Evolutionary conservation across 2,329 filamentous ascomycete species (phyloP).

Genomic region (Biscogniauxia marginata): DNA sequence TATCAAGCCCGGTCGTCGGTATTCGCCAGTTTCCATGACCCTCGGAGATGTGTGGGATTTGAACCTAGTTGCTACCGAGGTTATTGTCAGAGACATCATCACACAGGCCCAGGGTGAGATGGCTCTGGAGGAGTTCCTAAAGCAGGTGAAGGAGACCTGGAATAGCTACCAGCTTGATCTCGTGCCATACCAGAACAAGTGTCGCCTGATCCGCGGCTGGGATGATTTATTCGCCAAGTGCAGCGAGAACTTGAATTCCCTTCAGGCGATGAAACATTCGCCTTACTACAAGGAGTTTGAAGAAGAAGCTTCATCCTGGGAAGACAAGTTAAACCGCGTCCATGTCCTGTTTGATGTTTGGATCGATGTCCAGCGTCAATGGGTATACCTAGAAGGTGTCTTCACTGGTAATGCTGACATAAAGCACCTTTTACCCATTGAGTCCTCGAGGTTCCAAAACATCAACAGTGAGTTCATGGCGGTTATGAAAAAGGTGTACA

Average conservation of each 20-base stretch:
- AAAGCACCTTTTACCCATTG: conserved; percentile 93
- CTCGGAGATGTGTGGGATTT: conserved; percentile 99
- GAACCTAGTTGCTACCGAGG: conserved; percentile 82
- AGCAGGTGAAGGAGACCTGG: conserved; percentile 95
- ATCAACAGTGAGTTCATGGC: conserved; percentile 98
- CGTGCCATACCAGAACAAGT: conserved; percentile 97
- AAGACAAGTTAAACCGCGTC: conserved; percentile 95
- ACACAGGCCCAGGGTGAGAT: conserved; percentile 96
- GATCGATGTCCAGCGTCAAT: conserved; percentile 99
- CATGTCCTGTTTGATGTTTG: conserved; percentile 98
- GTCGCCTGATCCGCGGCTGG: conserved; percentile 94
- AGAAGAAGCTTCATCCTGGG: conserved; percentile 93
- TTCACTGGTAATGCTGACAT: conserved; percentile 99
- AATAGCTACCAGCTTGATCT: conserved; percentile 92
- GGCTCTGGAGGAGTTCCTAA: conserved; percentile 95
- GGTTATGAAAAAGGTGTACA: conserved; percentile 99
- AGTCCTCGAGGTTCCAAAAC: conserved; percentile 96
- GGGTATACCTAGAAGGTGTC: conserved; percentile 98
- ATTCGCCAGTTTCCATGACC: conserved; percentile 91
- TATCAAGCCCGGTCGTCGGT: conserved; percentile 87
- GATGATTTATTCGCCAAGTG: conserved; percentile 98
- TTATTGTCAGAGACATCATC: conserved; percentile 88
- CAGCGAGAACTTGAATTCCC: conserved; percentile 93
- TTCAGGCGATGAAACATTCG: conserved; percentile 98
- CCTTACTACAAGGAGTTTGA: conserved; percentile 99